phyloP scores from a whole-genome alignment of 2,329 filamentous ascomycete species.

The Neonectria magnoliae region DNA sequence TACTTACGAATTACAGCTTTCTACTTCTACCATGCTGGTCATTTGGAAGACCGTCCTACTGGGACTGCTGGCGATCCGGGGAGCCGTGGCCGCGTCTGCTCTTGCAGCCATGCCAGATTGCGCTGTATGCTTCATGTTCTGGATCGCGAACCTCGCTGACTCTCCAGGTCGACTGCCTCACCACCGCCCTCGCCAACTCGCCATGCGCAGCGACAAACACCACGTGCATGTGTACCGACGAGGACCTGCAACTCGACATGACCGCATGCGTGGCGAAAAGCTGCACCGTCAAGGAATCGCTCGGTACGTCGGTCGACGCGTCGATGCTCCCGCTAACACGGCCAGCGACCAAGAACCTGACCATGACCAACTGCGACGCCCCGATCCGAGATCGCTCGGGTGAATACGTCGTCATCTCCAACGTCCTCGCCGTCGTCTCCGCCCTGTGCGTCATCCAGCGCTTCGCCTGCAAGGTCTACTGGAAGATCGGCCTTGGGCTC shows the following conservation, averaged over 20 bases:
- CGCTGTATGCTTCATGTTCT: slow-evolving; percentile 40
- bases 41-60: slow-evolving; percentile 10
- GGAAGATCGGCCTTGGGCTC: slow-evolving; percentile 48
- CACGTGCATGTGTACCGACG: slow-evolving; percentile 47
- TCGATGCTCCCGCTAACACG: not conserved
- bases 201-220: slow-evolving; percentile 41
- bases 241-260: slow-evolving; percentile 37
- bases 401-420: slow-evolving; percentile 46
- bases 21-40: not conserved
- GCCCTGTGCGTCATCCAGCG: slow-evolving; percentile 55
- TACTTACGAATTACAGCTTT: too few species aligned
- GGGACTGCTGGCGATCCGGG: slow-evolving; percentile 17
- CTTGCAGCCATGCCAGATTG: slow-evolving; percentile 43
- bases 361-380: slow-evolving; percentile 41
- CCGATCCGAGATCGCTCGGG: slow-evolving; percentile 45
- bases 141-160: not conserved
- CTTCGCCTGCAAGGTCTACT: slow-evolving; percentile 48
- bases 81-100: slow-evolving; percentile 12
- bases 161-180: slow-evolving; percentile 42
- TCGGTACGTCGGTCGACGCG: slow-evolving; percentile 41
- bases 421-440: slow-evolving; percentile 48
- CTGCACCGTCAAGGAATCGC: slow-evolving; percentile 46
- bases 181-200: slow-evolving; percentile 36
- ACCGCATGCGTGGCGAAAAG: slow-evolving; percentile 41
- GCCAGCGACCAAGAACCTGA: slow-evolving; percentile 38